A percentile compares a stretch with the other conserved stretches of the same genome.
phyloP scores from a whole-genome alignment of 2,329 filamentous ascomycete species.

The Talaromyces sp. region DNA sequence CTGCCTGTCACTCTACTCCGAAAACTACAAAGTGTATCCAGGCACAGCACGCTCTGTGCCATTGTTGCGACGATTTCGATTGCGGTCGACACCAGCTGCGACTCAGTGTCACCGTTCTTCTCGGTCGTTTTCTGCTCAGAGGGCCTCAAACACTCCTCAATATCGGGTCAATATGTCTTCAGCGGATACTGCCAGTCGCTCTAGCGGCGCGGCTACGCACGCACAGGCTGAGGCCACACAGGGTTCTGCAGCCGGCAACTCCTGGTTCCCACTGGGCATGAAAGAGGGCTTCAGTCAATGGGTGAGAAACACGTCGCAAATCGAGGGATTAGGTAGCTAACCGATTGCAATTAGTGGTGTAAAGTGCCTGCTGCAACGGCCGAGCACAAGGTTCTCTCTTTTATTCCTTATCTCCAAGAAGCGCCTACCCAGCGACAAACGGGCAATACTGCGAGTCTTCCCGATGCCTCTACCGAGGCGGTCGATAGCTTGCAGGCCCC shows the following conservation, averaged over 20 bases:
- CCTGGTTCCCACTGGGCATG: slow-evolving; percentile 79
- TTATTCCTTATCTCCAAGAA: slow-evolving; percentile 72
- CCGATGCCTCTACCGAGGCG: slow-evolving; percentile 21
- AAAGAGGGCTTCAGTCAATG: slow-evolving; percentile 90
- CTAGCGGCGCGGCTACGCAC: slow-evolving; percentile 20
- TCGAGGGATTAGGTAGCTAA: background rate
- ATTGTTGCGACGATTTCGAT: background rate
- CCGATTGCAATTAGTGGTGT: slow-evolving; percentile 60
- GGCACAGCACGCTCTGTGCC: background rate
- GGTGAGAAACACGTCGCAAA: slow-evolving; percentile 48
- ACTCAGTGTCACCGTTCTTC: background rate
- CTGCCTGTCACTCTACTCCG: slow-evolving; percentile 7
- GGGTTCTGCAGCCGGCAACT: background rate
- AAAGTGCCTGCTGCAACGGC: slow-evolving; percentile 74
- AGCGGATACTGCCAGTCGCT: slow-evolving; percentile 26
- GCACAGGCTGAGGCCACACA: slow-evolving; percentile 1
- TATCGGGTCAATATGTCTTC: slow-evolving; percentile 30
- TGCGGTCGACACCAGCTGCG: background rate
- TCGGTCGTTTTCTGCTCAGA: background rate
- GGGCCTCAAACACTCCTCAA: slow-evolving; percentile 10
- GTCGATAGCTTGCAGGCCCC: slow-evolving; percentile 28
- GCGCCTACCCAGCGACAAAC: slow-evolving; percentile 65
- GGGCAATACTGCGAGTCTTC: slow-evolving; percentile 34
- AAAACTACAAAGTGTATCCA: slow-evolving; percentile 6
- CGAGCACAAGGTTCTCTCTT: slow-evolving; percentile 81